Evolutionary conservation across 495 filamentous ascomycete genomes (phyloP).

Genomic region (Parathielavia hyrcaniae): DNA sequence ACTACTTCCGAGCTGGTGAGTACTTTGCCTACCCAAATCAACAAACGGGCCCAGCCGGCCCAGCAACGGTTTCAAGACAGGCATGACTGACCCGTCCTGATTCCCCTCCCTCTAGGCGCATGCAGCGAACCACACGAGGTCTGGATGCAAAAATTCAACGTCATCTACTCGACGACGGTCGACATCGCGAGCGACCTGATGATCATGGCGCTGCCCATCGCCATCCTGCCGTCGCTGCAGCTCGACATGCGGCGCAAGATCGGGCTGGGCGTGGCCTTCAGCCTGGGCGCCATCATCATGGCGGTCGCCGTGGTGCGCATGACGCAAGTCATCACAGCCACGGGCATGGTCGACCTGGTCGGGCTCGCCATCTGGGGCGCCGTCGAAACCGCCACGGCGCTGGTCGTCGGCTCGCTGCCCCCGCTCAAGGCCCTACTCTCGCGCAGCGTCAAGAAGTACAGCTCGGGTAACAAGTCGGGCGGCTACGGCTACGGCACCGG

Average conservation of each 20-base stretch:
- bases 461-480: background rate
- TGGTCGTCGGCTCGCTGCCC: constrained; percentile 4
- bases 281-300: constrained; percentile 13
- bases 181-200: constrained; percentile 6
- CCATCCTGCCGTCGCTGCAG: constrained; percentile 1
- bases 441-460: constrained; percentile 4
- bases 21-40: no score
- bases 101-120: background rate
- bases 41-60: no score
- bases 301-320: constrained; percentile 6
- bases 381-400: background rate
- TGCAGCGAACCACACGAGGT: background rate
- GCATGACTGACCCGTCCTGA: background rate
- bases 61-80: background rate
- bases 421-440: constrained; percentile 10
- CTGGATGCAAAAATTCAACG: constrained; percentile 6
- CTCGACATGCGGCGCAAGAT: constrained; percentile 2
- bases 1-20: constrained; percentile 10
- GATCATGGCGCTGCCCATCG: constrained; percentile 11
- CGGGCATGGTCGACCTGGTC: constrained; percentile 4
- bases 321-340: background rate
- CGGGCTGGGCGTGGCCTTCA: constrained; percentile 8
- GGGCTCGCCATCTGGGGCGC: constrained; percentile 11
- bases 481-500: background rate
- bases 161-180: background rate